These are phyloP conservation scores for Pharnaceum exiguum DNA, from an alignment of 148 eudicot species.

Conservation along the genomic window DNA sequence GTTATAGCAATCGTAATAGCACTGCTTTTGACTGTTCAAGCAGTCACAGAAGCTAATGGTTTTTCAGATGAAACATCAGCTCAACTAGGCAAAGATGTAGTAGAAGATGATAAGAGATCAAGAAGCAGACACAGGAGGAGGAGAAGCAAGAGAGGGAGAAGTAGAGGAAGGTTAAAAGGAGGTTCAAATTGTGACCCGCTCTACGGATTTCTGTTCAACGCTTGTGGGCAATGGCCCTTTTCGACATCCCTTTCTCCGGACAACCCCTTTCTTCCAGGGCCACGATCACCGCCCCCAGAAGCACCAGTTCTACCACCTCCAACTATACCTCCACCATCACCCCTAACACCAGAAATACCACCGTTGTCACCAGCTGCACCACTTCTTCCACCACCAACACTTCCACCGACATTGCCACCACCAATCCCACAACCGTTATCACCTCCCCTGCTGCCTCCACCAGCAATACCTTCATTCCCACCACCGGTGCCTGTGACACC, in stretches of 20 bases:
- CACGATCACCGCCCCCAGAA: constrained; percentile 11
- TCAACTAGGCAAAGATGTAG: neutral
- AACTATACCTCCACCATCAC: constrained; percentile 1
- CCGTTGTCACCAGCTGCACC: no score
- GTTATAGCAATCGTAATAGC: neutral
- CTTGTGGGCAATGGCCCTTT: constrained; percentile 34
- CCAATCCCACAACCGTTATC: no score
- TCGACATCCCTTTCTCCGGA: constrained; percentile 18
- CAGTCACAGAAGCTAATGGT: constrained; percentile 1
- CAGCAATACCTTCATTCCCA: constrained; percentile 5
- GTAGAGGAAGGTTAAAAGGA: neutral
- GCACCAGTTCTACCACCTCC: neutral
- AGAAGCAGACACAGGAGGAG: neutral
- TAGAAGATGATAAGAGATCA: constrained; percentile 7
- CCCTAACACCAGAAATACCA: constrained; percentile 1
- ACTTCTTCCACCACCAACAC: constrained; percentile 11
- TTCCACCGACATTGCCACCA: constrained; percentile 7
- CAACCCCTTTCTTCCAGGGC: constrained; percentile 26
- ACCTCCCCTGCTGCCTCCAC: no score
- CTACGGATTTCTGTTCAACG: constrained; percentile 16
- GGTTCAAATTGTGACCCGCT: constrained; percentile 28
- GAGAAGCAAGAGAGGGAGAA: constrained; percentile 4
- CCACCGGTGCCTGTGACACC: neutral
- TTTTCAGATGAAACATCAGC: neutral
- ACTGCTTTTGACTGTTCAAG: constrained; percentile 18